Percentiles rank a stretch among this genome's conserved stretches.
These are phyloP conservation scores for Phytophthora idaei DNA, from an alignment of 352 stramenopile genomes.

Conservation along the genomic window DNA sequence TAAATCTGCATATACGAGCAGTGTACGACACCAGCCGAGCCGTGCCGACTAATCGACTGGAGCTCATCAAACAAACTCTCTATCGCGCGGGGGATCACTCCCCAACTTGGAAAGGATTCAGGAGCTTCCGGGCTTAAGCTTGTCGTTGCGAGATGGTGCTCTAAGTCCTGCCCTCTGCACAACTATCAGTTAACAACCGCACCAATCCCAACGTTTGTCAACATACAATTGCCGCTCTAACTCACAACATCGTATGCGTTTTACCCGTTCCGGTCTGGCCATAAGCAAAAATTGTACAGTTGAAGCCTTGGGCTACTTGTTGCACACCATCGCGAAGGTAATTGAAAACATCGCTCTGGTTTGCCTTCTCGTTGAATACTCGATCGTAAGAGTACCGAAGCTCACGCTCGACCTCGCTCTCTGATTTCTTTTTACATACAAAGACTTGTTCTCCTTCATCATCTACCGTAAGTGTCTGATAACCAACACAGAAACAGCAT, in stretches of 20 bases:
- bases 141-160: slow-evolving; percentile 41
- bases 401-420: slow-evolving; percentile 50
- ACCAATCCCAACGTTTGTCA: background rate
- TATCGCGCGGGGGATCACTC: slow-evolving; percentile 88
- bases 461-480: slow-evolving; percentile 47
- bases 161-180: slow-evolving; percentile 58
- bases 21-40: slow-evolving; percentile 74
- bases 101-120: slow-evolving; percentile 41
- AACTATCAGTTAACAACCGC: slow-evolving; percentile 3
- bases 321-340: slow-evolving; percentile 74
- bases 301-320: slow-evolving; percentile 86
- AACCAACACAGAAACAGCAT: background rate
- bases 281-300: slow-evolving; percentile 93
- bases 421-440: slow-evolving; percentile 56
- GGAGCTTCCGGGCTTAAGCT: background rate
- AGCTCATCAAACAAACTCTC: slow-evolving; percentile 84
- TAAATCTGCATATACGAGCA: slow-evolving; percentile 94
- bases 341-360: slow-evolving; percentile 78
- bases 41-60: slow-evolving; percentile 47
- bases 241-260: slow-evolving; percentile 90
- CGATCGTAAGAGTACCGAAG: slow-evolving; percentile 72
- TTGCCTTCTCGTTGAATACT: slow-evolving; percentile 63
- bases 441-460: slow-evolving; percentile 39
- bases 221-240: slow-evolving; percentile 1
- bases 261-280: slow-evolving; percentile 91